Evolutionary conservation across 441 rosid genomes (phyloP).

Genomic region (Populus hybrid): DNA sequence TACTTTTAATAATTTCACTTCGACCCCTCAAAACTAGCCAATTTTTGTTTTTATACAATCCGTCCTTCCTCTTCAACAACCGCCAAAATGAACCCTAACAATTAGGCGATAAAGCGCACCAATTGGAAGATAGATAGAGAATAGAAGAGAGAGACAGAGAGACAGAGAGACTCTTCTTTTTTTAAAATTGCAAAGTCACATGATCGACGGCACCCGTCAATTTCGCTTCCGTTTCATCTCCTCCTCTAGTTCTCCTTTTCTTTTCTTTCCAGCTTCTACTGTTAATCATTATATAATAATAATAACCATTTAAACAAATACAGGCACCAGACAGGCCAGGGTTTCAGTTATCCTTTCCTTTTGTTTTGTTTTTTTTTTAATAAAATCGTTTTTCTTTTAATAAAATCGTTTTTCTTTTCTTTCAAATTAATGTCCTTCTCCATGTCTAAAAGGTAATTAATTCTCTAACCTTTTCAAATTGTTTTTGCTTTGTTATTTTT

Average conservation of each 20-base stretch:
- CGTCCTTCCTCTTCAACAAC: too few relatives aligned
- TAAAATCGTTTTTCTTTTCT: too few relatives aligned
- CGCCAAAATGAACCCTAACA: neutral
- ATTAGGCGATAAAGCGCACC: neutral
- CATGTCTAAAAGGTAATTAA: conserved; percentile 39
- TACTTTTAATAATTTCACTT: too few relatives aligned
- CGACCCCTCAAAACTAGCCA: neutral
- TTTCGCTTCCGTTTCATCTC: neutral
- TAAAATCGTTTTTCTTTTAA: too few relatives aligned
- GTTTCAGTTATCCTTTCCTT: neutral
- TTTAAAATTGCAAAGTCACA: neutral
- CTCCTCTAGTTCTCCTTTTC: neutral
- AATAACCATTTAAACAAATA: too few relatives aligned
- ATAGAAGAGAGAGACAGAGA: neutral
- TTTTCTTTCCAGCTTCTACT: neutral
- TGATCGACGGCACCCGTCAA: neutral
- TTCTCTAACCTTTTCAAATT: neutral
- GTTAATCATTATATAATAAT: neutral
- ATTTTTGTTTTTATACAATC: too few relatives aligned
- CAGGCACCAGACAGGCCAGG: neutral
- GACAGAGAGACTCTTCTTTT: neutral
- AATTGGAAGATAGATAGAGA: neutral
- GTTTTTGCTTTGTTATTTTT: neutral
- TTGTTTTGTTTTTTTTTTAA: too few relatives aligned
- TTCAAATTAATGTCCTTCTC: neutral